Conservation (phyloP, 345 rosid genomes). For the Abelmoschus esculentus region DNA sequence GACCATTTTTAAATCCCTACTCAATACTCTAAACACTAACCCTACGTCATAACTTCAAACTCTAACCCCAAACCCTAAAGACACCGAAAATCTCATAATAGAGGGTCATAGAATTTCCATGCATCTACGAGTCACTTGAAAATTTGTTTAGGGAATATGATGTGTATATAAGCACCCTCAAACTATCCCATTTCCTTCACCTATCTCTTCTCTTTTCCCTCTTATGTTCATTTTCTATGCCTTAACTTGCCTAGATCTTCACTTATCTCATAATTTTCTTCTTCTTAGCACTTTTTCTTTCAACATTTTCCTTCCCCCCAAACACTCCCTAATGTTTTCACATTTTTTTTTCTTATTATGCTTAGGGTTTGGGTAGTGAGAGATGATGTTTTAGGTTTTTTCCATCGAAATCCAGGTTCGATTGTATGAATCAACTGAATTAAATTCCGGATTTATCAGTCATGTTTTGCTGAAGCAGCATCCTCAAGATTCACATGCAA, state of each 20-base stretch:
- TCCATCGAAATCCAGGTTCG: too few relatives aligned
- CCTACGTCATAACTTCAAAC: too few relatives aligned
- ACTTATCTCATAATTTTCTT: neutral
- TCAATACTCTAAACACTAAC: too few relatives aligned
- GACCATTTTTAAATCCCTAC: too few relatives aligned
- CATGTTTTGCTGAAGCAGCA: slow-evolving; percentile 61
- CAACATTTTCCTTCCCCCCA: neutral
- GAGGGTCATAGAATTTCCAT: slow-evolving; percentile 11
- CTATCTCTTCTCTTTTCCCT: neutral
- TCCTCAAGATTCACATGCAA: slow-evolving; percentile 64
- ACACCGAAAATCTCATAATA: neutral
- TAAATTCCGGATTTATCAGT: slow-evolving; percentile 16
- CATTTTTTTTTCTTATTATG: too few relatives aligned
- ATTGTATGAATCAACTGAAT: too few relatives aligned
- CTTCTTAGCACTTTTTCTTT: neutral
- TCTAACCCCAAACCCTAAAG: too few relatives aligned
- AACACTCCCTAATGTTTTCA: neutral
- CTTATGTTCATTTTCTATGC: neutral
- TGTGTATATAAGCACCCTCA: slow-evolving; percentile 20
- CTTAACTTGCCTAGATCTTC: neutral
- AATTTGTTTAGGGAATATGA: neutral
- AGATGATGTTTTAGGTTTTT: too few relatives aligned
- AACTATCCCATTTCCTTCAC: neutral
- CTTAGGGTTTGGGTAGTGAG: too few relatives aligned
- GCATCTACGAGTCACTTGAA: slow-evolving; percentile 4